Conservation (phyloP, 2,329 filamentous ascomycete species). For the Falciphora oryzae region DNA sequence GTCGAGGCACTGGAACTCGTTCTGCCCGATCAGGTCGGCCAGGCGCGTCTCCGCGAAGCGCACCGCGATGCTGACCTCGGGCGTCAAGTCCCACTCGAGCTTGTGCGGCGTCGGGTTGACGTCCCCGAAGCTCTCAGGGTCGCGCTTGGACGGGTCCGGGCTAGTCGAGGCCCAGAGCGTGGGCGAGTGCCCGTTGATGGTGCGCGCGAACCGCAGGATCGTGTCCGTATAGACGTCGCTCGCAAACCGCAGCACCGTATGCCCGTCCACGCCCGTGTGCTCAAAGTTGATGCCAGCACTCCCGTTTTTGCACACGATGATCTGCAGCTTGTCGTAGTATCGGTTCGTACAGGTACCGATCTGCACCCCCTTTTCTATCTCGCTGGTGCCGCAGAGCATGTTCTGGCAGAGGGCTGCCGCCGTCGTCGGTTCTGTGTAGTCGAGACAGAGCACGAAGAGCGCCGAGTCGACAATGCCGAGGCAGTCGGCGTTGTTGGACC, state of each 20-base stretch:
- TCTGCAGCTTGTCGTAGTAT: slow-evolving; percentile 99
- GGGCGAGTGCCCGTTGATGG: slow-evolving; percentile 90
- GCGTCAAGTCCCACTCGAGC: slow-evolving; percentile 94
- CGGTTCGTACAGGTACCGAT: slow-evolving; percentile 96
- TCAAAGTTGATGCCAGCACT: slow-evolving; percentile 99
- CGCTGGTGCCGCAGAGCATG: slow-evolving; percentile 94
- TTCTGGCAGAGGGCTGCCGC: slow-evolving; percentile 89
- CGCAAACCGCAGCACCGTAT: slow-evolving; percentile 92
- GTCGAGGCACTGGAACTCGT: slow-evolving; percentile 90
- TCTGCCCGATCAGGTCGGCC: slow-evolving; percentile 91
- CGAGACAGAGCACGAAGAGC: slow-evolving; percentile 85
- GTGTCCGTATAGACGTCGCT: slow-evolving; percentile 97
- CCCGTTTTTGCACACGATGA: slow-evolving; percentile 98
- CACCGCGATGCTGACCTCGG: slow-evolving; percentile 83
- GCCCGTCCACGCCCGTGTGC: slow-evolving; percentile 94
- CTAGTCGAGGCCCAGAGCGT: slow-evolving; percentile 87
- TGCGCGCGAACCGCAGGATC: slow-evolving; percentile 88
- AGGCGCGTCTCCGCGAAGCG: slow-evolving; percentile 93
- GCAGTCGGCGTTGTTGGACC: slow-evolving; percentile 92
- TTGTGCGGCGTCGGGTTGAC: slow-evolving; percentile 93
- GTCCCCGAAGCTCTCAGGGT: slow-evolving; percentile 86
- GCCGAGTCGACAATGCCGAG: slow-evolving; percentile 94
- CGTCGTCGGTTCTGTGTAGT: slow-evolving; percentile 80
- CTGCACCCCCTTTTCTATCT: slow-evolving; percentile 88
- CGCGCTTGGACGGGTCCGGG: slow-evolving; percentile 87